Conservation (phyloP, 345 rosid species). For the Psidium friedrichsthalianum region DNA sequence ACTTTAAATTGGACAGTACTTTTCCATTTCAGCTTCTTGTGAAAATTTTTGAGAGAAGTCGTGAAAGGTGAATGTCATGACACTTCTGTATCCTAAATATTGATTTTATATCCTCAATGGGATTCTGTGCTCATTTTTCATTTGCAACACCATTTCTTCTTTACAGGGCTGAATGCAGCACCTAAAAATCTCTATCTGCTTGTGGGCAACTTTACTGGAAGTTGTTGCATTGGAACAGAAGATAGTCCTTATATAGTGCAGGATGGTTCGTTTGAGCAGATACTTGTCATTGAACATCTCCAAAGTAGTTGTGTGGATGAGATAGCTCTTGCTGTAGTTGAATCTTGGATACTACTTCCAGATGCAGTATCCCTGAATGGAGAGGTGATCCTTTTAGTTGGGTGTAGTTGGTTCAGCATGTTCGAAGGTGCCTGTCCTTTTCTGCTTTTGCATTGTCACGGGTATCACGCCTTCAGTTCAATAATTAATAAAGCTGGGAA, state of each 20-base stretch:
- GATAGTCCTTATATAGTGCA: background rate
- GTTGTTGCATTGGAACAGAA: background rate
- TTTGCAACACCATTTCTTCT: background rate
- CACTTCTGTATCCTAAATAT: background rate
- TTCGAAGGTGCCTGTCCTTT: constrained; percentile 8
- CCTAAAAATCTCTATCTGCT: background rate
- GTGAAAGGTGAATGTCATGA: background rate
- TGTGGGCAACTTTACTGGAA: background rate
- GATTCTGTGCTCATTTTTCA: background rate
- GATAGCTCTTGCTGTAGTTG: background rate
- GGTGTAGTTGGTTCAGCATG: constrained; percentile 18
- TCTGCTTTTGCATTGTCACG: constrained; percentile 15
- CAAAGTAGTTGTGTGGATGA: background rate
- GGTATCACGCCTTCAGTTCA: constrained; percentile 24
- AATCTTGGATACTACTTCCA: background rate
- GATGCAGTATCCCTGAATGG: background rate
- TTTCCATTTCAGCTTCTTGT: constrained; percentile 3
- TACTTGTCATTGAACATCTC: background rate
- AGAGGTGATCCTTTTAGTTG: background rate
- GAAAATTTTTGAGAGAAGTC: background rate
- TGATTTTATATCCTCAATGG: background rate
- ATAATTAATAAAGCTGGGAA: constrained; percentile 39
- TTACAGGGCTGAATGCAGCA: background rate
- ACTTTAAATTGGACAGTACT: constrained; percentile 17
- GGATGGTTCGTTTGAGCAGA: background rate